Evolutionary conservation across 768 basidiomycete genomes (phyloP), one percentile per base, ranked within the genome.

Genomic region (Rhodocollybia butyracea): DNA sequence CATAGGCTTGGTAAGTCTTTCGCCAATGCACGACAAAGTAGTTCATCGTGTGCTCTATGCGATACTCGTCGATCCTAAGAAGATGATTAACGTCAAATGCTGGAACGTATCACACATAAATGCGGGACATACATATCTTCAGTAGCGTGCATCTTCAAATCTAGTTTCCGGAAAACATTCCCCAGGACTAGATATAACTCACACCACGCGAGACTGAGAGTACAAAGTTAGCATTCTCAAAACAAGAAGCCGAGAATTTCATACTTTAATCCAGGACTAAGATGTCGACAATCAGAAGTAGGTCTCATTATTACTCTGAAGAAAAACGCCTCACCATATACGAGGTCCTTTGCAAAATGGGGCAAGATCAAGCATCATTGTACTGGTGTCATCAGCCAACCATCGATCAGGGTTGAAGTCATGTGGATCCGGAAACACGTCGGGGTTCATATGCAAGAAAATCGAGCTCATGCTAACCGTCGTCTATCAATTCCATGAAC

Each of bases 281-380:
- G 13, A 3, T 3, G 43, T 5, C 5, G 3, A 45, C 6, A 5
- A n/a, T 29, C 21, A 27, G 21, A 17, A 45, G 15, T 17, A 13
- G 11, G n/a, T 15, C n/a, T 27, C 21, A 27, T 17, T 15, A 45
- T n/a, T n/a, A n/a, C n/a, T n/a, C 26, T 27, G 19, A 66, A 48
- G 6, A 64, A 57, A 42, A 66, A 56, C 0, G 60, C 17, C 53
- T 43, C 65, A 68, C 42, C 78, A 78, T 45, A 70, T 72, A n/a
- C 78, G 61, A 5, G 76, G 75, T 0, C 77, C 78, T 59, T 73
- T 76, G 22, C 73, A 74, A 58, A 80, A 77, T 15, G 72, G 59
- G 5, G 76, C 73, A 8, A 79, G 64, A 54, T 74, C 72, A 24
- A 68, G 67, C 17, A 77, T 76, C 27, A 78, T 69, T 17, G 71